phyloP scores from a whole-genome alignment of 2,329 filamentous ascomycete genomes.

The Lachnellula subtilissima region DNA sequence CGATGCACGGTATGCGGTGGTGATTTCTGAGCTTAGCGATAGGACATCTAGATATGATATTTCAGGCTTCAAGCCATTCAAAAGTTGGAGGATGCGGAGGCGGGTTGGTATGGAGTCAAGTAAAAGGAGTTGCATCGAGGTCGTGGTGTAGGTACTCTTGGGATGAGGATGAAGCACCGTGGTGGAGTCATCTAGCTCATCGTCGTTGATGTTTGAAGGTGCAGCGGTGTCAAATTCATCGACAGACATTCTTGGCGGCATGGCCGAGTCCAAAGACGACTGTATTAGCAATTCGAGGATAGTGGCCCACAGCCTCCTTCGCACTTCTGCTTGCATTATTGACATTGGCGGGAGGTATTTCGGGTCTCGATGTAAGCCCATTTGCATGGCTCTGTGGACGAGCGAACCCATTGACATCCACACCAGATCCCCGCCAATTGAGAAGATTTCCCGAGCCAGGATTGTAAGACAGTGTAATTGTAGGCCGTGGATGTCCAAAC shows the following conservation, averaged over 20 bases:
- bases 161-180: constrained; percentile 10
- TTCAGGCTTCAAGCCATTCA: constrained; percentile 42
- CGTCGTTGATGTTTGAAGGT: constrained; percentile 47
- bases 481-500: constrained; percentile 32
- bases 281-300: constrained; percentile 44
- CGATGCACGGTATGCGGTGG: constrained; percentile 2
- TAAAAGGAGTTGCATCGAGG: constrained; percentile 45
- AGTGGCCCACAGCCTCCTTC: constrained; percentile 42
- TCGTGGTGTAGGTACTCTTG: constrained; percentile 38
- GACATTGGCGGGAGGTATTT: constrained; percentile 34
- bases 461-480: constrained; percentile 39
- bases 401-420: constrained; percentile 41
- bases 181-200: constrained; percentile 39
- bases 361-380: constrained; percentile 42
- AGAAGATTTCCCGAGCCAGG: constrained; percentile 39
- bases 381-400: constrained; percentile 40
- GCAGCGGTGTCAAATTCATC: constrained; percentile 46
- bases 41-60: constrained; percentile 44
- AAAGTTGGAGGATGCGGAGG: constrained; percentile 39
- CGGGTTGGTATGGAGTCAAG: constrained; percentile 41
- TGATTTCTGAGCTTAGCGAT: constrained; percentile 42
- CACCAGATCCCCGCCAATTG: constrained; percentile 37
- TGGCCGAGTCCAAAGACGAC: constrained; percentile 41
- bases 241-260: constrained; percentile 38
- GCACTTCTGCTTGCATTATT: constrained; percentile 32